phyloP scores from a whole-genome alignment of 1,284 basidiomycete species.

The Rhizoctonia solani region DNA sequence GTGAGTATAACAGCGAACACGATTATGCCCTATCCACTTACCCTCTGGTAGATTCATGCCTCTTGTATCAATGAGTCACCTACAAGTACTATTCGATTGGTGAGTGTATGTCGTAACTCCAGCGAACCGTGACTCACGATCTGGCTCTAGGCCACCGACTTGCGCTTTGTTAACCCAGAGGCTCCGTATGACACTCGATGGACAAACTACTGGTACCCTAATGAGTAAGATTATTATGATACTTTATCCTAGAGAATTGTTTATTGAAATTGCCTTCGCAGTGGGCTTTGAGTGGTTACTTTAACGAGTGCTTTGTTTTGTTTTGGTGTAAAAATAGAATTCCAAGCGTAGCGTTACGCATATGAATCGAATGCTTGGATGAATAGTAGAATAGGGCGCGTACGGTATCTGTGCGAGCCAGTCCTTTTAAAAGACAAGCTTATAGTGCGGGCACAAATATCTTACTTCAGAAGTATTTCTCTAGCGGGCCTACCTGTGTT shows the following conservation, averaged over 20 bases:
- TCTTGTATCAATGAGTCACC: constrained; percentile 18
- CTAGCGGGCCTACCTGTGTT: no score
- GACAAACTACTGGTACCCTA: constrained; percentile 18
- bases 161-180: constrained; percentile 10
- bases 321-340: no score
- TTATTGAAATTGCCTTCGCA: neutral
- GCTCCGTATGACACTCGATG: constrained; percentile 1
- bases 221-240: neutral
- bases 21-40: neutral
- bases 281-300: neutral
- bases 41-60: neutral
- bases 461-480: no score
- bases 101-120: neutral
- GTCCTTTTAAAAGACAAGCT: no score
- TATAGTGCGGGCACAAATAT: no score
- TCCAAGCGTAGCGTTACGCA: no score
- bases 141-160: constrained; percentile 1
- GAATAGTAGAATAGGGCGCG: no score
- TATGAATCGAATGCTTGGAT: no score
- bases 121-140: no score
- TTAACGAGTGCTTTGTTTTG: no score
- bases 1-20: neutral
- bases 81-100: neutral
- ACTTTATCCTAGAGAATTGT: neutral
- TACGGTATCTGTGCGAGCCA: no score